Conservation (phyloP, 164 flowering plant species). For the Amborella trichopoda region DNA sequence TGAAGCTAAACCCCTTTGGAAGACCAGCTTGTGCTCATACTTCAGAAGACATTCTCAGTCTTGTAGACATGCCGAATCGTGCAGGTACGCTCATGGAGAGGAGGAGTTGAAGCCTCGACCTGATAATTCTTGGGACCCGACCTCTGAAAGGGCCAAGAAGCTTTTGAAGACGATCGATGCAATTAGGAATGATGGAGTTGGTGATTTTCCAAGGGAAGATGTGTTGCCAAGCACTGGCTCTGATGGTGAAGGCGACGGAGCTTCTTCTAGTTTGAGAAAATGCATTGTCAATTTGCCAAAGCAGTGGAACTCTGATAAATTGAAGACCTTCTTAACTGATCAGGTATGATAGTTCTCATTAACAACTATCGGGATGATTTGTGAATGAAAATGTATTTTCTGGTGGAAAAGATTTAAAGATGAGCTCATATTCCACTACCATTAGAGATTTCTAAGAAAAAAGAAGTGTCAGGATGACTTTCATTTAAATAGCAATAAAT, state of each 20-base stretch:
- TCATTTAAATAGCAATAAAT: too few species aligned
- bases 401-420: too few species aligned
- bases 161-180: slow-evolving; percentile 22
- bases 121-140: slow-evolving; percentile 91
- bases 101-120: slow-evolving; percentile 67
- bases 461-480: too few species aligned
- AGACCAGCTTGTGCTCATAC: slow-evolving; percentile 81
- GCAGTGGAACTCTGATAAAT: slow-evolving; percentile 59
- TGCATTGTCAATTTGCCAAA: slow-evolving; percentile 66
- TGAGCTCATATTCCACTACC: too few species aligned
- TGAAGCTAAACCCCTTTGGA: slow-evolving; percentile 45
- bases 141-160: slow-evolving; percentile 81
- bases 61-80: slow-evolving; percentile 70
- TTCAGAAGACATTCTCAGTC: slow-evolving; percentile 38
- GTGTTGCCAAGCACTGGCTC: slow-evolving; percentile 11
- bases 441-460: too few species aligned
- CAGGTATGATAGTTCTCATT: slow-evolving; percentile 29
- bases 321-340: slow-evolving; percentile 46
- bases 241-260: slow-evolving; percentile 4
- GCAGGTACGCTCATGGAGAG: slow-evolving; percentile 87
- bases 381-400: too few species aligned
- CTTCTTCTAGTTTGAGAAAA: slow-evolving; percentile 25
- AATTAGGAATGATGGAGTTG: slow-evolving; percentile 12
- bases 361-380: too few species aligned
- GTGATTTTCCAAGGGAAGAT: slow-evolving; percentile 24